Evolutionary conservation across 345 rosid genomes (phyloP).

Genomic region (Linum usitatissimum): DNA sequence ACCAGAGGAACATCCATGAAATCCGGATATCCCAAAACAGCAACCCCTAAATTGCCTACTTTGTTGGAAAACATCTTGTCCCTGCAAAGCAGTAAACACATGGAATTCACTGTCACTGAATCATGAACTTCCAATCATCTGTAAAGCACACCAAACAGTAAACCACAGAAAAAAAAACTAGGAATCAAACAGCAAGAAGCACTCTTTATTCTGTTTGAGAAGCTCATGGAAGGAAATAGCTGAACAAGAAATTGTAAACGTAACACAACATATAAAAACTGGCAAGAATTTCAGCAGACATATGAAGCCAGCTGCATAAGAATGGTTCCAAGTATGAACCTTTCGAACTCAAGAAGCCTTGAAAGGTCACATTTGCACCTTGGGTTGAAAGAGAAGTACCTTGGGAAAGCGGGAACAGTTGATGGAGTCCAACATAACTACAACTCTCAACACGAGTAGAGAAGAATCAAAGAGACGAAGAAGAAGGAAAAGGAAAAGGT

Average conservation of each 20-base stretch:
- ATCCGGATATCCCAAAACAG: conserved; percentile 18
- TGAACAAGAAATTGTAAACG: too few species aligned
- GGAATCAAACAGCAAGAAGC: background rate
- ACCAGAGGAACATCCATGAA: conserved; percentile 24
- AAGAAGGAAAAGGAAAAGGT: too few species aligned
- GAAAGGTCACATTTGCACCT: too few species aligned
- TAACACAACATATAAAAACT: too few species aligned
- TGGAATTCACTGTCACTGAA: conserved; percentile 1
- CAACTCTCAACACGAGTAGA: background rate
- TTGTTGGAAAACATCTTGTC: conserved; percentile 34
- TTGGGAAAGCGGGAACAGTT: conserved; percentile 37
- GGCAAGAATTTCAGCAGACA: too few species aligned
- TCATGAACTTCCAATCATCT: background rate
- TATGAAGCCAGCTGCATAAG: too few species aligned
- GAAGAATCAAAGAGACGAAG: background rate
- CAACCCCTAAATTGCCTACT: conserved; percentile 18
- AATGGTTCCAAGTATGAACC: too few species aligned
- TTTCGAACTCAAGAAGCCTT: too few species aligned
- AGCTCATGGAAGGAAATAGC: too few species aligned
- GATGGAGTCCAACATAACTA: conserved; percentile 44
- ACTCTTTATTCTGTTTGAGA: too few species aligned
- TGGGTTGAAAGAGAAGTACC: conserved; percentile 24
- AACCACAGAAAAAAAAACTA: conserved; percentile 7
- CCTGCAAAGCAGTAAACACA: conserved; percentile 31
- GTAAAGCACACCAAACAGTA: background rate